Base-by-base conservation (phyloP, 768 basidiomycete genomes). In the Naganishia vishniacii region DNA sequence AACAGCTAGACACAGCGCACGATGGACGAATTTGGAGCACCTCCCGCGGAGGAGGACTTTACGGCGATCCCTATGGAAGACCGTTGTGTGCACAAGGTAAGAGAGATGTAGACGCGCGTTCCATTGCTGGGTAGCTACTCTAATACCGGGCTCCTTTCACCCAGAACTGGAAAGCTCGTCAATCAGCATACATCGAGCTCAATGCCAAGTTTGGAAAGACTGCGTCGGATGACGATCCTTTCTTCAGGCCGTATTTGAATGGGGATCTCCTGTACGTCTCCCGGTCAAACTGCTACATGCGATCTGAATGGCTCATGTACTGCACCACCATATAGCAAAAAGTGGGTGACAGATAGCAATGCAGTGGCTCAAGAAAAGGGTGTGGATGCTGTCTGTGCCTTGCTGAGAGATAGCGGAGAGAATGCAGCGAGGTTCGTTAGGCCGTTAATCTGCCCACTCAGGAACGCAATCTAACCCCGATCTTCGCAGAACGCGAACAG, bases 281-380 rank as follows among this genome's bases (percentile, higher is more conserved):
- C n/a, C 4, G 7, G 3, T 42, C 4, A 15, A 18, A 16, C 9
- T 1, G 20, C 28, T 26, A 62, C 23, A 20, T 2, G 32, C 23
- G 1, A 3, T 13, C 29, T 3, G 9, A 31, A 18, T 20, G 13
- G 12, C 20, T 58, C 31, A n/a, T 23, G 5, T 0, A 49, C 15
- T 32, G n/a, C 37, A 46, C 13, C 16, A 46, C 4, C 26, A n/a
- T 26, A 3, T 66, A 76, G 75, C 69, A 91, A 88, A 83, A 91
- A 87, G 85, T 93, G 71, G 77, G 89, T 81, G 37, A 86, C 85
- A 3, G 95, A 99, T 72, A 81, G 91, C 0, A 98, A 98, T 77
- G 95, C 88, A 28, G 94, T 97, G 31, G 93, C 94, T 12, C 95
- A 99, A 78, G 95, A 99, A 81, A 97, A 94, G 75, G 95, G 89